Conservation (phyloP, 495 filamentous ascomycete genomes). For the Aspergillus baeticus region DNA sequence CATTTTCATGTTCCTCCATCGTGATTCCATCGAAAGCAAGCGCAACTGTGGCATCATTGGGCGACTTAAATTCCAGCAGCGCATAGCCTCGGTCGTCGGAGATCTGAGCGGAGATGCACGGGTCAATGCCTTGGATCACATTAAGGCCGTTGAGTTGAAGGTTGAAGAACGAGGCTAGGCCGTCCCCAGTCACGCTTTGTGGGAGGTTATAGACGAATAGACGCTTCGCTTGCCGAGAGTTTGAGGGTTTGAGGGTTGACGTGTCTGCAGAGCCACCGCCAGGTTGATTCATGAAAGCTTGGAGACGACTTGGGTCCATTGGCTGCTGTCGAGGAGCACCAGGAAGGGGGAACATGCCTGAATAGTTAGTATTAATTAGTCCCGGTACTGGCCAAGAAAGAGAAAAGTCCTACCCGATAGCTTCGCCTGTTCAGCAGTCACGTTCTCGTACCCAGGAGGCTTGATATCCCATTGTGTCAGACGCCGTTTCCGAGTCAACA, state of each 20-base stretch:
- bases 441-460: conserved; percentile 96
- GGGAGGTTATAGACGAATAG: conserved; percentile 85
- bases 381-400: too few species aligned
- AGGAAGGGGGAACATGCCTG: conserved; percentile 94
- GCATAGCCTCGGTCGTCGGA: conserved; percentile 77
- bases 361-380: conserved; percentile 12
- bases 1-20: conserved; percentile 71
- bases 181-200: conserved; percentile 63
- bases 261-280: conserved; percentile 70
- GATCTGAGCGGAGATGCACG: conserved; percentile 81
- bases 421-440: conserved; percentile 98
- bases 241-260: conserved; percentile 82
- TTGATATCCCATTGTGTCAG: conserved; percentile 99
- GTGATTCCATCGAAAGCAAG: conserved; percentile 85
- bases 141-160: conserved; percentile 92
- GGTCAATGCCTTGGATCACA: conserved; percentile 78
- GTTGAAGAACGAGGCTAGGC: conserved; percentile 85
- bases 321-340: conserved; percentile 93
- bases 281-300: conserved; percentile 93
- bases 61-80: conserved; percentile 84
- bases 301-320: conserved; percentile 91
- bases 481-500: conserved; percentile 81
- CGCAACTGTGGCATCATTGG: conserved; percentile 86
- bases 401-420: conserved; percentile 66
- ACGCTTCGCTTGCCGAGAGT: conserved; percentile 89